Base-by-base conservation (phyloP, 768 basidiomycete genomes). In the Russula lepida region DNA sequence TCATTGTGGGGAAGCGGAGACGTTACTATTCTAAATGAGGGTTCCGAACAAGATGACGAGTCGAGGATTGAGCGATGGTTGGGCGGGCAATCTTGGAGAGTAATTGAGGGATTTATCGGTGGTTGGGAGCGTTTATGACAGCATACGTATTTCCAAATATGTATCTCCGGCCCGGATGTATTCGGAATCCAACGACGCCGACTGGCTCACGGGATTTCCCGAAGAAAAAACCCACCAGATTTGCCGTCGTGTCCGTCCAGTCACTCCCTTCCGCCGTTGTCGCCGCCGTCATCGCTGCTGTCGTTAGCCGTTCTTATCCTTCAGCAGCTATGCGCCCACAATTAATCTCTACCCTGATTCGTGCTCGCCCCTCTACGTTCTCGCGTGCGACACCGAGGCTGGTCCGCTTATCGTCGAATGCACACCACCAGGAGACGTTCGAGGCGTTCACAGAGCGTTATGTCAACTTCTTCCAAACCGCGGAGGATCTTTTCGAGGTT, bases 401-500 rank as follows among this genome's bases (percentile, higher is more conserved):
- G 68, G 70, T 77, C 64, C 83, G 85, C 69, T 72, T 74, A 33
- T 75, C 77, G 44, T 78, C 82, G 51, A 76, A 75, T 71, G 82
- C 80, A 43, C 92, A 92, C 75, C 83, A 85, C 64, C 86, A 92
- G 74, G 95, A 98, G 78, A 82, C 89, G 19, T 98, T 92, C 75
- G 95, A 97, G 73, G 82, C 88, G 48, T 98, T 98, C 80, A 92
- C 90, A 69, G 82, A 86, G 63, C 92, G 95, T 71, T 98, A 98
- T 76, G 86, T 93, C 71, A 79, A 79, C 66, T 99, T 99, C 77
- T 99, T 99, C 82, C 76, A 89, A 71, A 81, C 84, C 58, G 93
- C 92, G 52, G 85, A 93, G 71, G 97, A 99, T 77, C 82, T 98
- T 60, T 99, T 99, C 72, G 97, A 99, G 79, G 89, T 99, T 66